phyloP scores from a whole-genome alignment of 805 yeast genomes.

The Teunomyces cretensis region DNA sequence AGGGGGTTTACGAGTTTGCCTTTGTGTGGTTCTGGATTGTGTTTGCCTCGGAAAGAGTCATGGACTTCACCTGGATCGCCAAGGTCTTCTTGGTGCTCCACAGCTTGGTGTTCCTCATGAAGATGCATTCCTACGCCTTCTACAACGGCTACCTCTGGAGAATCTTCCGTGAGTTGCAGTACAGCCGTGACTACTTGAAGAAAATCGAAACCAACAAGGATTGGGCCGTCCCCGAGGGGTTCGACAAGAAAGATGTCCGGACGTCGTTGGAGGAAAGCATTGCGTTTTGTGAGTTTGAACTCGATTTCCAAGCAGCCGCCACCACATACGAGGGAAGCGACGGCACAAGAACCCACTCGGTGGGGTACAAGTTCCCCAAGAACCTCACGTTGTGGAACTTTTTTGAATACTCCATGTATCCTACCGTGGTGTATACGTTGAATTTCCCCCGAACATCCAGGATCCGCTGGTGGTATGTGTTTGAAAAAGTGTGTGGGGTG shows the following conservation, averaged over 20 bases:
- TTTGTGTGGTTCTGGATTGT: constrained; percentile 55
- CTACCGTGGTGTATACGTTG: constrained; percentile 81
- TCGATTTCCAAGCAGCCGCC: constrained; percentile 53
- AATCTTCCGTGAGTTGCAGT: constrained; percentile 52
- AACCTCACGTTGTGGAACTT: constrained; percentile 67
- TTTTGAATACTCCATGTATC: constrained; percentile 81
- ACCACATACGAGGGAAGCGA: constrained; percentile 12
- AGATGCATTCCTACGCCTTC: constrained; percentile 89
- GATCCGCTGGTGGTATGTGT: constrained; percentile 69
- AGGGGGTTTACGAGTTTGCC: constrained; percentile 52
- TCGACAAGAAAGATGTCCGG: constrained; percentile 6
- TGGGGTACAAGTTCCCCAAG: constrained; percentile 55
- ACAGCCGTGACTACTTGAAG: constrained; percentile 45
- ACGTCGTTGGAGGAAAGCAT: constrained; percentile 41
- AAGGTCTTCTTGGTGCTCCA: constrained; percentile 83
- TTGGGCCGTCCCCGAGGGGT: constrained; percentile 5
- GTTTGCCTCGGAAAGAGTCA: constrained; percentile 47
- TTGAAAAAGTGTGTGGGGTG: constrained; percentile 70
- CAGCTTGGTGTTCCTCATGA: constrained; percentile 85
- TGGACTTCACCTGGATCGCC: constrained; percentile 84
- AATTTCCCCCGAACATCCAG: constrained; percentile 73
- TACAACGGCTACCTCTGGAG: constrained; percentile 89
- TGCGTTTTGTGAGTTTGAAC: constrained; percentile 70
- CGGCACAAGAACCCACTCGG: not conserved
- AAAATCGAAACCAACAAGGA: constrained; percentile 32